Percentiles rank a stretch among this genome's conserved stretches.
Evolutionary conservation across 148 eudicot genomes (phyloP).

Genomic region (Silene latifolia): DNA sequence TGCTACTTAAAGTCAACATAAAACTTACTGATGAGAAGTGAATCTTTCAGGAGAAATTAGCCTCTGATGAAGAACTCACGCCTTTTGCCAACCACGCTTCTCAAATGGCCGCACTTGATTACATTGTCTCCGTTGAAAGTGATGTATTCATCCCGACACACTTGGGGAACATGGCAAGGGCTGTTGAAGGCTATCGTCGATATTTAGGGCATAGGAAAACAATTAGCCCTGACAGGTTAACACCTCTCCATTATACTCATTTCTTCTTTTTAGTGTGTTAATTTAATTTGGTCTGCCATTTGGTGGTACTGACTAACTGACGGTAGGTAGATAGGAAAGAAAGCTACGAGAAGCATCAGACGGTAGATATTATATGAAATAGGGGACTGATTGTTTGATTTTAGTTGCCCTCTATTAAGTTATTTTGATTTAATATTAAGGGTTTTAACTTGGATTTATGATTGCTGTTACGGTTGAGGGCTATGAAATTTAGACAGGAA

Average conservation of each 20-base stretch:
- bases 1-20: not conserved
- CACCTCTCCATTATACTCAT: conserved; percentile 5
- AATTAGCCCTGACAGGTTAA: conserved; percentile 79
- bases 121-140: conserved; percentile 91
- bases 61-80: conserved; percentile 66
- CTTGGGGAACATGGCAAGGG: conserved; percentile 96
- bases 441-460: too few relatives aligned
- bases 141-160: conserved; percentile 89
- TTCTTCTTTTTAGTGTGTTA: too few relatives aligned
- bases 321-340: too few relatives aligned
- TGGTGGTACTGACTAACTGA: too few relatives aligned
- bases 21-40: not conserved
- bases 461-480: too few relatives aligned
- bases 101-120: conserved; percentile 97
- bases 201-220: conserved; percentile 94
- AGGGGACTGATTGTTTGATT: too few relatives aligned
- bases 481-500: too few relatives aligned
- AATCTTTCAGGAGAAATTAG: conserved; percentile 67
- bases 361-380: too few relatives aligned
- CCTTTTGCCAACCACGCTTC: conserved; percentile 82
- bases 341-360: too few relatives aligned
- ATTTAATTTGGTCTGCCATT: too few relatives aligned
- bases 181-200: conserved; percentile 98
- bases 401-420: too few relatives aligned
- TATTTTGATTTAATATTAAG: too few relatives aligned